Evolutionary conservation across 306 rosid species (phyloP).

Genomic region (Prunus davidiana): DNA sequence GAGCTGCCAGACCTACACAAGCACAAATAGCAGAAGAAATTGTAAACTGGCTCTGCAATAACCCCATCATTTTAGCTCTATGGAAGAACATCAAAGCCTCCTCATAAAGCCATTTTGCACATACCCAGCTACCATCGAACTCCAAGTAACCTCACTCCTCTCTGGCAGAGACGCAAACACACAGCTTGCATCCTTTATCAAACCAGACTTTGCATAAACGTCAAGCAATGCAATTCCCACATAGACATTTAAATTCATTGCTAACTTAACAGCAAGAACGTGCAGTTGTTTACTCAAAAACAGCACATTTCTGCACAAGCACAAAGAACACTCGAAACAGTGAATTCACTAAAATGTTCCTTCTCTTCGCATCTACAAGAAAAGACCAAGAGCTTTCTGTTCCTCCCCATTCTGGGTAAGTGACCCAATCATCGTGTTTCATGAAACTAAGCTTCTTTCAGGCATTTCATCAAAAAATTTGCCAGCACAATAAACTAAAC

Average conservation of each 20-base stretch:
- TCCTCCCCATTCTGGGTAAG: conserved; percentile 53
- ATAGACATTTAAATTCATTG: conserved; percentile 60
- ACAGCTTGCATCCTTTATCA: conserved; percentile 48
- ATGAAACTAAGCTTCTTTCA: conserved; percentile 64
- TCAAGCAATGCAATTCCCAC: conserved; percentile 82
- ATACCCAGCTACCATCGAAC: conserved; percentile 77
- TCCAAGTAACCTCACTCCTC: conserved; percentile 76
- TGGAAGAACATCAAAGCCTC: conserved; percentile 68
- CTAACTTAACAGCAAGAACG: conserved; percentile 66
- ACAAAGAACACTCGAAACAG: conserved; percentile 77
- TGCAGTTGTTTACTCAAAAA: conserved; percentile 66
- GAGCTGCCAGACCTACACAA: conserved; percentile 70
- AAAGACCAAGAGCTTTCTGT: conserved; percentile 56
- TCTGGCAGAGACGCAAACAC: conserved; percentile 69
- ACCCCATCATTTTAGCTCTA: conserved; percentile 41
- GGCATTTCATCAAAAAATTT: conserved; percentile 65
- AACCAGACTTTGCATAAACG: conserved; percentile 72
- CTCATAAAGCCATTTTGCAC: conserved; percentile 68
- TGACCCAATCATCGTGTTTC: conserved; percentile 84
- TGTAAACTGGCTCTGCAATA: conserved; percentile 51
- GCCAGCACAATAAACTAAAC: conserved; percentile 46
- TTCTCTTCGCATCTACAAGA: conserved; percentile 65
- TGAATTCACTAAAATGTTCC: conserved; percentile 66
- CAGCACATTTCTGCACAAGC: conserved; percentile 64
- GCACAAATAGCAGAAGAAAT: conserved; percentile 73